Evolutionary conservation across 352 stramenopile species (phyloP), one percentile per base, ranked within the genome.

Genomic region (Phytopythium oedochilum): DNA sequence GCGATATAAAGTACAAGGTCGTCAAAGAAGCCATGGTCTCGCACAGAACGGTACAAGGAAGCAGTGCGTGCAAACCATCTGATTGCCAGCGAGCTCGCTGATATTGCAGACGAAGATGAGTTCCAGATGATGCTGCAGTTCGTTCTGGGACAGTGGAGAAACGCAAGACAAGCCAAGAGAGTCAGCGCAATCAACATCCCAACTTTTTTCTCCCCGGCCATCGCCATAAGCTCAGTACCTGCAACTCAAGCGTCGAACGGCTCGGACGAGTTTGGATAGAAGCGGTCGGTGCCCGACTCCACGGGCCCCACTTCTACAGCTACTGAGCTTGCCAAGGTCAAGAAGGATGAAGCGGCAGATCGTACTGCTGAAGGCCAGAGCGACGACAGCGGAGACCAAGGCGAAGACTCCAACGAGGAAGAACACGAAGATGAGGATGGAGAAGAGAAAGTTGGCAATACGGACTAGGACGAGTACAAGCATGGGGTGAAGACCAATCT

Each of bases 31-130:
- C 1, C 6, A 18, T 28, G 28, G 18, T 26, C 26, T 1, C 25
- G n/a, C 6, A 23, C 38, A 9, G 53, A 69, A 5, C 45, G 57
- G 0, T 68, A 71, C 56, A 44, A 22, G 28, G 63, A 67, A 26
- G 64, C 59, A 17, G 42, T 60, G 5, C 35, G 56, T 9, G 55
- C 39, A 1, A 65, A 53, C 2, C 44, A 67, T 18, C 38, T 68
- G 1, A 63, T 68, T n/a, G 29, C 52, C 0, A 61, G 22, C 32
- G 52, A 68, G 18, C 28, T 71, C 7, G 64, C 47, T 0, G 59
- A 71, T 34, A 63, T 68, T 25, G 43, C 55, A 5, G 56, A 62
- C 22, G 51, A 59, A 3, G 8, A 1, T 8, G 43, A 64, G 31
- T 71, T 62, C 31, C 11, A 44, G 0, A 35, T 45, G 7, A 57